These are phyloP conservation scores for Pulveroboletus sp. DNA, from an alignment of 768 basidiomycete genomes.

Conservation along the genomic window DNA sequence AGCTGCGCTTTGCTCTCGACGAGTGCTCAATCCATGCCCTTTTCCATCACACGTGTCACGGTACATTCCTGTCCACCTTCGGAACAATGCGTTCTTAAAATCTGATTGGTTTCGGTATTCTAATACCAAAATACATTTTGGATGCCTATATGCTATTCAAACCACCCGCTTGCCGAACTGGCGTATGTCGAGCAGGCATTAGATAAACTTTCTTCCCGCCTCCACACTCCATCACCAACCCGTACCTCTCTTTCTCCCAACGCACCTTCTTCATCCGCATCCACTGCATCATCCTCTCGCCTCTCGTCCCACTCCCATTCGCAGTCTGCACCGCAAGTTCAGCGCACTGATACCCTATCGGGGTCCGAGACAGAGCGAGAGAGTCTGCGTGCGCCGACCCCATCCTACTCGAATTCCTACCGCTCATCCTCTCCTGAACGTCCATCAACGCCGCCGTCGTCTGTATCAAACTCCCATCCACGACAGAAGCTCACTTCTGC, in stretches of 20 bases:
- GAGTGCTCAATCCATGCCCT: slow-evolving; percentile 25
- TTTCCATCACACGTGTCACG: slow-evolving; percentile 31
- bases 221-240: slow-evolving; percentile 56
- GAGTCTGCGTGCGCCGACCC: slow-evolving; percentile 35
- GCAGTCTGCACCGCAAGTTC: slow-evolving; percentile 24
- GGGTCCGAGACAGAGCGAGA: slow-evolving; percentile 86
- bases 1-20: slow-evolving; percentile 17
- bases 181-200: slow-evolving; percentile 45
- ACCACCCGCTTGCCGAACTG: not conserved
- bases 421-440: slow-evolving; percentile 40
- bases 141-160: slow-evolving; percentile 21
- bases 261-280: slow-evolving; percentile 32
- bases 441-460: slow-evolving; percentile 37
- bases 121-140: slow-evolving; percentile 3
- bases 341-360: slow-evolving; percentile 44
- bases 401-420: slow-evolving; percentile 30
- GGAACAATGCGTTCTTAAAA: not conserved
- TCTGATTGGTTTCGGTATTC: slow-evolving; percentile 4
- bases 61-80: slow-evolving; percentile 18
- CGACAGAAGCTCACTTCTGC: slow-evolving; percentile 48
- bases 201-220: slow-evolving; percentile 63
- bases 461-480: slow-evolving; percentile 18
- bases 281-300: slow-evolving; percentile 35
- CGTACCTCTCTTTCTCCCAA: slow-evolving; percentile 38
- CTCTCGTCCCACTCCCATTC: slow-evolving; percentile 34